Conservation (phyloP, 202 grass and related monocot species). For the Hordeum pubiflorum region DNA sequence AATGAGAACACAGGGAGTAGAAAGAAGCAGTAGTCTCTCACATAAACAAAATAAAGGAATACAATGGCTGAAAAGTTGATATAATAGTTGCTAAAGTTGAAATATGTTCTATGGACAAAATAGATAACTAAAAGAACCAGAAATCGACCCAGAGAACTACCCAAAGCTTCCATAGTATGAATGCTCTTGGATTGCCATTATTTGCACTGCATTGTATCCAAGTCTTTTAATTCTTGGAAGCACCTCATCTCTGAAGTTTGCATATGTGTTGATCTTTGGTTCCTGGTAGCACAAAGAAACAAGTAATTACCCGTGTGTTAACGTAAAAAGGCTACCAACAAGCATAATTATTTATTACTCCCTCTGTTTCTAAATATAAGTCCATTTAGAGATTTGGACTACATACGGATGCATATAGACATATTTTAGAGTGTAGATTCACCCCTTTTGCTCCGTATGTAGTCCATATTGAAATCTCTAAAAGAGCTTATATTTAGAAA, state of each 20-base stretch:
- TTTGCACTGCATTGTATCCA: conserved; percentile 98
- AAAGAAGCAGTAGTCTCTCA: background rate
- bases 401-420: too few species aligned
- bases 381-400: too few species aligned
- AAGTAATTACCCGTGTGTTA: background rate
- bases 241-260: conserved; percentile 87
- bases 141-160: conserved; percentile 35
- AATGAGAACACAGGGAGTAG: background rate
- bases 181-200: conserved; percentile 99
- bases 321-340: background rate
- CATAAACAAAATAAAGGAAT: background rate
- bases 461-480: too few species aligned
- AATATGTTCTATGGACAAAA: conserved; percentile 1
- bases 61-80: background rate
- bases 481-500: too few species aligned
- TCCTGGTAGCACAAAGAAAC: conserved; percentile 43
- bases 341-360: background rate
- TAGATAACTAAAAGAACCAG: conserved; percentile 8
- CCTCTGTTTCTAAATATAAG: too few species aligned
- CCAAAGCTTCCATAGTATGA: conserved; percentile 98
- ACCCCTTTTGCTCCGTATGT: too few species aligned
- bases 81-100: background rate
- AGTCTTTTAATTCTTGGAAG: conserved; percentile 91
- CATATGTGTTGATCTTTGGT: conserved; percentile 91
- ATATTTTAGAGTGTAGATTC: too few species aligned